These are phyloP conservation scores for Talaromyces sp. DNA, from an alignment of 2,329 filamentous ascomycete genomes.

Conservation along the genomic window DNA sequence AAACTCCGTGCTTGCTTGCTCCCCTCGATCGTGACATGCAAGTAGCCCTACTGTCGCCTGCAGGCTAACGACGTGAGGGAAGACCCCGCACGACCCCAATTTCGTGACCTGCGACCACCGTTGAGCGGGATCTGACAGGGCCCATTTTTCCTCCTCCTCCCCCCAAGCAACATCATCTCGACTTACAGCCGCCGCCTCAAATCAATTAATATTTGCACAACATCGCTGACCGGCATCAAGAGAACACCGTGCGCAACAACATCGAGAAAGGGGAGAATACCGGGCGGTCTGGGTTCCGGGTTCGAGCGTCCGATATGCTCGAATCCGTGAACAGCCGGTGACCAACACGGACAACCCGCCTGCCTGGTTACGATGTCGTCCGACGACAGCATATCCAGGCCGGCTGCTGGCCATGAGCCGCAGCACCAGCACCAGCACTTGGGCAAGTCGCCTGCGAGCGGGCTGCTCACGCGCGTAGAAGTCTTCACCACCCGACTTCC, in stretches of 20 bases:
- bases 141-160: neutral
- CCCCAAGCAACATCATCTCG: neutral
- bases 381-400: slow-evolving; percentile 35
- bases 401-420: slow-evolving; percentile 26
- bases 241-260: neutral
- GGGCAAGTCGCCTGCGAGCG: slow-evolving; percentile 19
- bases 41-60: slow-evolving; percentile 11
- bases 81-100: slow-evolving; percentile 24
- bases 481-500: slow-evolving; percentile 46
- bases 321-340: slow-evolving; percentile 38
- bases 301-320: slow-evolving; percentile 36
- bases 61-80: slow-evolving; percentile 21
- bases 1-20: neutral
- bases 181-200: neutral
- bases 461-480: slow-evolving; percentile 33
- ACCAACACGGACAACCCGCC: slow-evolving; percentile 33
- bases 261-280: slow-evolving; percentile 4
- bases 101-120: neutral
- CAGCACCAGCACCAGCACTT: slow-evolving; percentile 16
- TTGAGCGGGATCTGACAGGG: neutral
- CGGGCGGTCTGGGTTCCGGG: slow-evolving; percentile 30
- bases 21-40: slow-evolving; percentile 17
- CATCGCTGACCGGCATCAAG: neutral
- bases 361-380: slow-evolving; percentile 44
- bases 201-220: neutral